These are phyloP conservation scores for Mycena kentingensis DNA, from an alignment of 768 basidiomycete genomes.

Conservation along the genomic window DNA sequence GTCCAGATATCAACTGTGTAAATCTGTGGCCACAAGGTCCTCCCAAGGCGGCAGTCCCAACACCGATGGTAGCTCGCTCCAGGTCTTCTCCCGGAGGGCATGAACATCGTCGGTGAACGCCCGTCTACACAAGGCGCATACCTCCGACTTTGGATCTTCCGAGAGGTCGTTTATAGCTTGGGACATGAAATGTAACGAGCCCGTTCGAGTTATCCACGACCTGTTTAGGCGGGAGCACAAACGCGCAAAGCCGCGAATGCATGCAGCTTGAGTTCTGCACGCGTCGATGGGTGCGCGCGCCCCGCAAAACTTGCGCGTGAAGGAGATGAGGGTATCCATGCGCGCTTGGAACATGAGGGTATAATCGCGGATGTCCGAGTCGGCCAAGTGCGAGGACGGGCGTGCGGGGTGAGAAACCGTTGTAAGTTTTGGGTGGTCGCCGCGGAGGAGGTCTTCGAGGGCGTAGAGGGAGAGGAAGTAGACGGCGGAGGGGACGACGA, in stretches of 20 bases:
- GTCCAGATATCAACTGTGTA: constrained; percentile 12
- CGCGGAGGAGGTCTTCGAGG: constrained; percentile 48
- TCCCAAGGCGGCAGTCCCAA: constrained; percentile 52
- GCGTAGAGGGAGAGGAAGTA: constrained; percentile 64
- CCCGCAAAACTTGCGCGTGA: constrained; percentile 46
- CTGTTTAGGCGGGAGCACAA: constrained; percentile 45
- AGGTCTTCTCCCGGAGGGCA: constrained; percentile 40
- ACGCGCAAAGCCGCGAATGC: constrained; percentile 45
- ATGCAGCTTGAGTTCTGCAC: constrained; percentile 36
- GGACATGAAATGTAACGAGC: constrained; percentile 54
- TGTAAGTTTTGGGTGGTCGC: constrained; percentile 54
- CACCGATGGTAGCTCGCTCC: constrained; percentile 50
- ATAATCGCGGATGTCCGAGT: constrained; percentile 49
- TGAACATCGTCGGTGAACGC: constrained; percentile 44
- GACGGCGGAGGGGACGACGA: constrained; percentile 51
- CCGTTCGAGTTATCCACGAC: constrained; percentile 53
- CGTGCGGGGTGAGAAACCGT: constrained; percentile 48
- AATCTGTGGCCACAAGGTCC: constrained; percentile 37
- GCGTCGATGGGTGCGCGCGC: constrained; percentile 29
- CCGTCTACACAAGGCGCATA: constrained; percentile 47
- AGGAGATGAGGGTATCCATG: constrained; percentile 47
- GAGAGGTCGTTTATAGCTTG: constrained; percentile 45
- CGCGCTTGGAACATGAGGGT: constrained; percentile 62
- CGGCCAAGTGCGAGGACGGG: constrained; percentile 45
- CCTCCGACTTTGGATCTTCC: constrained; percentile 33